Conservation (phyloP, 228 moss, liverwort and hornwort species). For the Sphagnum magellanicum region DNA sequence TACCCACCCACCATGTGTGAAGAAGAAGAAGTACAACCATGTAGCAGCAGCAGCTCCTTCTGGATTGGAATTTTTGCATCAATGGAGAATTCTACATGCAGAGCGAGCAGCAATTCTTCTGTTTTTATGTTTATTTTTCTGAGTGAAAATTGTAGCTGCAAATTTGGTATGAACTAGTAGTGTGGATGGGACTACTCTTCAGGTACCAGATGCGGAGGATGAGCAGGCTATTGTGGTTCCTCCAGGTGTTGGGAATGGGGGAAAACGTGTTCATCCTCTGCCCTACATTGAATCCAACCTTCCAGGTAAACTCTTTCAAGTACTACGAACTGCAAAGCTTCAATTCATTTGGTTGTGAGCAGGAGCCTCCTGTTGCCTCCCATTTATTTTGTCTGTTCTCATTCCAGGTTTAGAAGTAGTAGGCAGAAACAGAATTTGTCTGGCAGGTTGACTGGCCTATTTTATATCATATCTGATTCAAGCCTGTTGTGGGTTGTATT, state of each 20-base stretch:
- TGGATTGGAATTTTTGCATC: not conserved
- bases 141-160: too few species aligned
- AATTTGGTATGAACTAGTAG: not conserved
- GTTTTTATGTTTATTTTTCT: not conserved
- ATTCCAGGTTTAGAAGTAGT: not conserved
- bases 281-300: slow-evolving; percentile 70
- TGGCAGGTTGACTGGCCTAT: slow-evolving; percentile 3
- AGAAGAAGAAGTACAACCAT: not conserved
- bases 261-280: slow-evolving; percentile 78
- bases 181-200: not conserved
- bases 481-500: not conserved
- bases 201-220: slow-evolving; percentile 15
- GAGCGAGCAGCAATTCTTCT: slow-evolving; percentile 25
- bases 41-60: not conserved
- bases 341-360: too few species aligned
- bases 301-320: slow-evolving; percentile 27
- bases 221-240: slow-evolving; percentile 91
- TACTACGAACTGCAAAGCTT: too few species aligned
- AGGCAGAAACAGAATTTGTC: not conserved
- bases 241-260: slow-evolving; percentile 39
- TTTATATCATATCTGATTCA: not conserved
- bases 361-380: too few species aligned
- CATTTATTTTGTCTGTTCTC: not conserved
- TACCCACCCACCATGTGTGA: not conserved
- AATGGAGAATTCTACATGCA: not conserved